Percentiles rank a stretch among this genome's conserved stretches.
These are phyloP conservation scores for Chaetomium fimeti DNA, from an alignment of 495 filamentous ascomycete species.

Conservation along the genomic window DNA sequence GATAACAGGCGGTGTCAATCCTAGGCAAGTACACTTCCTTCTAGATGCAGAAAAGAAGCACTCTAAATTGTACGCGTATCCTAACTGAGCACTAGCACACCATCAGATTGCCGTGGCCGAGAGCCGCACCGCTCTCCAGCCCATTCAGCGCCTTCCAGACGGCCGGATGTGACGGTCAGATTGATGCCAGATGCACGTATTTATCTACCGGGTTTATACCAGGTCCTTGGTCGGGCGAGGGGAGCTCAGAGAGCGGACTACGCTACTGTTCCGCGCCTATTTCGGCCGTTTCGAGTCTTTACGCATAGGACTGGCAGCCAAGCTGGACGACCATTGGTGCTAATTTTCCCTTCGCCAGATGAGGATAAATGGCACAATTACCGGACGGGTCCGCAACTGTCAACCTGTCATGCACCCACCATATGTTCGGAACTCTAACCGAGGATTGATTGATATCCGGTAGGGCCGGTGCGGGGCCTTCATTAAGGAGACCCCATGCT, in stretches of 20 bases:
- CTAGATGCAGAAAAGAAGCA: not conserved
- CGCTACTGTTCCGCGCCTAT: not conserved
- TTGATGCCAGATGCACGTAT: not conserved
- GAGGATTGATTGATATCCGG: not conserved
- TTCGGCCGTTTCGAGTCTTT: slow-evolving; percentile 15
- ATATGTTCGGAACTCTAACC: not conserved
- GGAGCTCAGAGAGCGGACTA: not conserved
- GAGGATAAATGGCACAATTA: not conserved
- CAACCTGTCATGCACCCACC: not conserved
- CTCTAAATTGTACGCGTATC: not conserved
- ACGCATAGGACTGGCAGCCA: slow-evolving; percentile 17
- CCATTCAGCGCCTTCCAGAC: not conserved
- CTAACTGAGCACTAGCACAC: not conserved
- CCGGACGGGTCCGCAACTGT: not conserved
- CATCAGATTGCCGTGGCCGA: not conserved
- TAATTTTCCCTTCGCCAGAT: not conserved
- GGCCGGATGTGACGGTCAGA: not conserved
- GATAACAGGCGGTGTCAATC: too few relatives aligned
- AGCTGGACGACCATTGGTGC: not conserved
- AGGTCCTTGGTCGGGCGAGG: slow-evolving; percentile 13
- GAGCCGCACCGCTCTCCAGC: slow-evolving; percentile 8
- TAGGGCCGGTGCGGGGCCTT: not conserved
- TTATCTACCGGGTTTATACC: slow-evolving; percentile 1
- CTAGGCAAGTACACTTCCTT: too few relatives aligned
- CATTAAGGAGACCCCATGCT: not conserved